Conservation (phyloP, 2,329 filamentous ascomycete genomes). For the Claviceps monticola region DNA sequence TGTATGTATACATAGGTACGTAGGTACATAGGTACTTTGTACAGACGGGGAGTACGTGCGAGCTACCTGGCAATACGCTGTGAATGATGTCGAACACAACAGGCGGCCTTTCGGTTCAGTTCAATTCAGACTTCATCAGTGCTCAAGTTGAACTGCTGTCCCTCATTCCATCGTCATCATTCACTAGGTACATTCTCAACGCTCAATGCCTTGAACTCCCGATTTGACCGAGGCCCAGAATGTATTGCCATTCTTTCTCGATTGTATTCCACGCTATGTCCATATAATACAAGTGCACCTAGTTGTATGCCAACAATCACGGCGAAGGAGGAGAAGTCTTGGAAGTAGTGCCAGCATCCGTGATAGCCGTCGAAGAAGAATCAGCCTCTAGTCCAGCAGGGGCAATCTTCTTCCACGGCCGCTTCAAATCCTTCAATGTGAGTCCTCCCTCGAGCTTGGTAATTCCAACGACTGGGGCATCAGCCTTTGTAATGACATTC, state of each 20-base stretch:
- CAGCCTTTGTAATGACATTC: slow-evolving; percentile 89
- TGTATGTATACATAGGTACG: background rate
- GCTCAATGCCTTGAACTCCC: background rate
- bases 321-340: slow-evolving; percentile 17
- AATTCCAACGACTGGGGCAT: slow-evolving; percentile 78
- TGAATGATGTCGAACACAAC: too few species aligned
- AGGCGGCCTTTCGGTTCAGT: too few species aligned
- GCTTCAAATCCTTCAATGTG: slow-evolving; percentile 71
- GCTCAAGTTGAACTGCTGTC: too few species aligned
- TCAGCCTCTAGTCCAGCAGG: slow-evolving; percentile 24
- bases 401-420: slow-evolving; percentile 55
- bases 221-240: background rate
- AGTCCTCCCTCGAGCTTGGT: slow-evolving; percentile 81
- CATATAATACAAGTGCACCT: background rate
- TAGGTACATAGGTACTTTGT: background rate
- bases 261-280: background rate
- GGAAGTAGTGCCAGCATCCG: slow-evolving; percentile 19
- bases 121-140: too few species aligned
- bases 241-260: background rate
- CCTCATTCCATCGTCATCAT: too few species aligned
- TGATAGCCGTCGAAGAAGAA: slow-evolving; percentile 19
- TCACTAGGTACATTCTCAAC: background rate
- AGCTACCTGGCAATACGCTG: background rate
- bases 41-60: background rate
- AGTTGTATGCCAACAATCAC: slow-evolving; percentile 6